Conservation (phyloP, 768 basidiomycete genomes). For the Postia placenta region DNA sequence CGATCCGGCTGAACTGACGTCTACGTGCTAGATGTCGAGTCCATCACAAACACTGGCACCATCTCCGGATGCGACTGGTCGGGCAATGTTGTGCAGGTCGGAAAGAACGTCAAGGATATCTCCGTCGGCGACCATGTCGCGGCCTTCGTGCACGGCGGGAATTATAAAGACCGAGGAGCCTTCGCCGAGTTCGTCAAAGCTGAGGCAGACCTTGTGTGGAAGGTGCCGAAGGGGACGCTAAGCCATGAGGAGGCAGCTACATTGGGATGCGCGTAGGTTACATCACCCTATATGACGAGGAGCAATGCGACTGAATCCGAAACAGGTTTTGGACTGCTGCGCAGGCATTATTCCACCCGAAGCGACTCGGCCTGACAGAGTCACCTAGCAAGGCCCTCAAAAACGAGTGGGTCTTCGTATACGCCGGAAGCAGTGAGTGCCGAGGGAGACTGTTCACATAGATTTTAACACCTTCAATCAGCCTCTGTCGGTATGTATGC, state of each 20-base stretch:
- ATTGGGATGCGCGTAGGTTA: constrained; percentile 15
- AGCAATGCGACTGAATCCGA: background rate
- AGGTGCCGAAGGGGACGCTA: constrained; percentile 15
- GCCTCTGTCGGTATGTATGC: constrained; percentile 25
- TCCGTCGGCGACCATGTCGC: constrained; percentile 22
- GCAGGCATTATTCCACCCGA: constrained; percentile 15
- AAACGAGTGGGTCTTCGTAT: constrained; percentile 16
- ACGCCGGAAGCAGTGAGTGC: constrained; percentile 14
- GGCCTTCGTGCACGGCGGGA: constrained; percentile 21
- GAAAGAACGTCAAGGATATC: constrained; percentile 9
- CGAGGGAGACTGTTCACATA: too few species aligned
- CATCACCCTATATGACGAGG: background rate
- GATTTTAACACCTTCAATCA: constrained; percentile 5
- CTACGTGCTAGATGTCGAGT: constrained; percentile 5
- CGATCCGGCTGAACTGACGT: too few species aligned
- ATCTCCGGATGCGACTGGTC: constrained; percentile 24
- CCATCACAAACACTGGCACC: constrained; percentile 8
- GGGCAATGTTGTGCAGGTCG: constrained; percentile 20
- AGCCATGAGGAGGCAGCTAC: constrained; percentile 16
- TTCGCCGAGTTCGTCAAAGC: constrained; percentile 24
- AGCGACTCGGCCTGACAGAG: constrained; percentile 13
- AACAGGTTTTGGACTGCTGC: constrained; percentile 15
- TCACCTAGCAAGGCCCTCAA: constrained; percentile 10
- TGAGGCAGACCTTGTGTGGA: constrained; percentile 18
- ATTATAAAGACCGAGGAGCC: constrained; percentile 16